Base-by-base conservation (phyloP, 1,284 basidiomycete genomes). In the Entoloma clypeatum region DNA sequence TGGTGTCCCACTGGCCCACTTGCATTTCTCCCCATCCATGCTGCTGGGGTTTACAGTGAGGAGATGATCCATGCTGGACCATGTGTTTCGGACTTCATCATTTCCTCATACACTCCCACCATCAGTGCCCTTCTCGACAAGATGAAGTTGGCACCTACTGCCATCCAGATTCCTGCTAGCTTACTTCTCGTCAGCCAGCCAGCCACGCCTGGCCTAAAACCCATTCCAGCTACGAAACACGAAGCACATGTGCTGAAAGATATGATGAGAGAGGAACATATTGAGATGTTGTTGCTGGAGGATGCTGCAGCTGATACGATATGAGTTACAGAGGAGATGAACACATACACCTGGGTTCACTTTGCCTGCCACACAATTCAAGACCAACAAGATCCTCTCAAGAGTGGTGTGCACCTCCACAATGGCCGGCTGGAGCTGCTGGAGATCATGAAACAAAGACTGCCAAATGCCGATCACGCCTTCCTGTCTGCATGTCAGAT, bases 401-500 rank as follows among this genome's bases (percentile, higher is more conserved):
- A 43, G 21, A 50, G 49, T 30, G 40, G 16, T 4, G 41, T 42
- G 11, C 14, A 26, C 13, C 21, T 48, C 4, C 21, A 36, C 10
- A 19, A 46, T 31, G 33, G 34, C 13, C 11, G 17, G 9, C 30
- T 57, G 16, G 23, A 22, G 4, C 36, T 57, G 9, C 30, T 36
- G 9, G 32, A 47, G 22, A 30, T 58, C 7, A 41, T 50, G 25
- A 41, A 41, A 10, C 25, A 25, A 18, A 16, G 14, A 2, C 28
- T 51, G 8, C 40, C 49, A n/a, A 7, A 36, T 9, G 44, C 47
- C 8, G 43, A 50, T 11, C 47, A 61, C 40, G 60, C 58, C 7
- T 60, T 57, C 36, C 46, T 59, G 7, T 56, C 54, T n/a, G 59
- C 59, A 6, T 60, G 60, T 41, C 37, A 56, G 29, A 61, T 53